Evolutionary conservation across 768 basidiomycete species (phyloP).

Genomic region (Inosperma sp.): DNA sequence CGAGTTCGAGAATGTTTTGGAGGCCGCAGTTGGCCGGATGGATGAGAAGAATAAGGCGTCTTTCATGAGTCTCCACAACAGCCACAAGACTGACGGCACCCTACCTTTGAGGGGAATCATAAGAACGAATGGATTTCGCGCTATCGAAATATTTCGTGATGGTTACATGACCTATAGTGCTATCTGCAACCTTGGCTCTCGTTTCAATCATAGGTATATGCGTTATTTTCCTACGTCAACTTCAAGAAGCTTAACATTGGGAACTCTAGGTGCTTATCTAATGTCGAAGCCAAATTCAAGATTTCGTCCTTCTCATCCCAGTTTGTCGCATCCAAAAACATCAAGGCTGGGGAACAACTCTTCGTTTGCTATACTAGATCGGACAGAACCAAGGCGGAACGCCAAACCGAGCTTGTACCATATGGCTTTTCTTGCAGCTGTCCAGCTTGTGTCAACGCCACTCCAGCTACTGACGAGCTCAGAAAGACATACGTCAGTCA

Average conservation of each 20-base stretch:
- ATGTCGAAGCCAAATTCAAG: constrained; percentile 5
- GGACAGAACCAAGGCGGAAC: constrained; percentile 13
- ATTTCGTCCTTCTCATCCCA: constrained; percentile 3
- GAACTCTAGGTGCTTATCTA: constrained; percentile 15
- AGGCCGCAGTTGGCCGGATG: neutral
- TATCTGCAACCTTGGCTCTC: constrained; percentile 19
- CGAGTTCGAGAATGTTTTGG: neutral
- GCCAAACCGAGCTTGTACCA: constrained; percentile 23
- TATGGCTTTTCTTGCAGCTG: constrained; percentile 35
- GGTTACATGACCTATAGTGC: constrained; percentile 12
- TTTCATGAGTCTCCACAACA: constrained; percentile 30
- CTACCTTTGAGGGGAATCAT: constrained; percentile 31
- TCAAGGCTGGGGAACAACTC: constrained; percentile 20
- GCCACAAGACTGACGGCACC: constrained; percentile 29
- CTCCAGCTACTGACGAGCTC: constrained; percentile 15
- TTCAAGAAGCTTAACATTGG: neutral
- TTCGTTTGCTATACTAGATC: constrained; percentile 25
- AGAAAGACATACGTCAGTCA: neutral
- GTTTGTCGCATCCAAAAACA: constrained; percentile 1
- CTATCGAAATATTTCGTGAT: neutral
- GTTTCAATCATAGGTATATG: constrained; percentile 24
- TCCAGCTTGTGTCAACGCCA: constrained; percentile 22
- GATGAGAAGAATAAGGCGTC: constrained; percentile 13
- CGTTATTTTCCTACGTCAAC: neutral
- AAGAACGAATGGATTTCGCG: constrained; percentile 31